Evolutionary conservation across 2,329 filamentous ascomycete species (phyloP), one percentile per base, ranked within the genome.

Genomic region (Helotiales sp.): DNA sequence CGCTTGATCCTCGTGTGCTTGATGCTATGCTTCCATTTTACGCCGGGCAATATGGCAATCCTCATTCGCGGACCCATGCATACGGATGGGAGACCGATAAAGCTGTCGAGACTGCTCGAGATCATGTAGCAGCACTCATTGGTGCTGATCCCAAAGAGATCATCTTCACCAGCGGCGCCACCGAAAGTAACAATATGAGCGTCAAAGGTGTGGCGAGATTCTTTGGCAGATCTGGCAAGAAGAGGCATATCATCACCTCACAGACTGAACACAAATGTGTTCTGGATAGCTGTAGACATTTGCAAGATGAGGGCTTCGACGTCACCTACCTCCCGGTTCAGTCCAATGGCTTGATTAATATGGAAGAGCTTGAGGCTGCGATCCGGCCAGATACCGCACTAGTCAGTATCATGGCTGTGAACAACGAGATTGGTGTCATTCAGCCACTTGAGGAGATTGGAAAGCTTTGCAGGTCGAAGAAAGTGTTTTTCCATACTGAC

Each of bases 261-360:
- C 95, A 98, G 78, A 99, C 95, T 0, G 95, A 99, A 77, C 95
- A 99, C 81, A 99, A 99, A 79, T 99, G 95, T 75, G 95, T 99
- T 15, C 81, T 99, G 52, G 95, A 99, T 77, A 97, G 93, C 77
- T 98, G 93, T 75, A 84, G 95, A 63, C 93, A 98, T 84, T 79
- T 99, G 65, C 93, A 98, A 76, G 93, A 97, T 68, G 95, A 99
- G 69, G 95, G 95, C 24, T 97, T 93, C 68, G 91, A 97, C 58
- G 83, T 99, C 65, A 99, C 95, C n/a, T 99, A 99, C 69, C 82
- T 99, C 47, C 92, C 95, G 3, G 95, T 99, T 5, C 84, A 93
- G 75, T 83, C 77, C 69, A 93, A 91, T 65, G 95, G 95, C n/a
- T 77, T 98, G 64, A 80, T 99, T 68, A 84, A 88, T 65, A 83